A percentile compares a stretch with the other conserved stretches of the same genome.
Evolutionary conservation across 2,329 filamentous ascomycete species (phyloP).

Genomic region (Nothopassalora personata): DNA sequence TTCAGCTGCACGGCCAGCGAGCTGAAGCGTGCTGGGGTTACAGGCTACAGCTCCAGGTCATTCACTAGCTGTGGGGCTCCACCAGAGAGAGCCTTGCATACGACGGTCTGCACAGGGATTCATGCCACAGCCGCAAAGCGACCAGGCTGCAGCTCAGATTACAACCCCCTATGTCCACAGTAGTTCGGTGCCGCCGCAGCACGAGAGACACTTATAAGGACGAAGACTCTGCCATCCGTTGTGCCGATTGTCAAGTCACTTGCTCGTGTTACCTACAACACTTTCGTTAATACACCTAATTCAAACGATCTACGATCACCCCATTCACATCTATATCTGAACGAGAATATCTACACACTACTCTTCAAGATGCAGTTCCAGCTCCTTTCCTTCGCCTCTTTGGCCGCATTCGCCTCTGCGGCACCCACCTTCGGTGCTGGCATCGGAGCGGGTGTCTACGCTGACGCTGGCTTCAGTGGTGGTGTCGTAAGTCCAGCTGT

Average conservation of each 20-base stretch:
- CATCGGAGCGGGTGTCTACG: background rate
- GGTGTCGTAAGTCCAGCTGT: background rate
- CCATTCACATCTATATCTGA: background rate
- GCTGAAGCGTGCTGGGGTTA: too few species aligned
- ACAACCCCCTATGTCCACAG: background rate
- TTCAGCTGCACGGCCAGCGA: too few species aligned
- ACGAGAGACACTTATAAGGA: background rate
- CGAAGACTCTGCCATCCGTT: background rate
- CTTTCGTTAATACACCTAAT: background rate
- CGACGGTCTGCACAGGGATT: background rate
- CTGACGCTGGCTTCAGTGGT: background rate
- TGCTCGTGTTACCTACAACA: background rate
- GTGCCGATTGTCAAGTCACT: background rate
- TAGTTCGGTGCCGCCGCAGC: background rate
- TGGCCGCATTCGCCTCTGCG: background rate
- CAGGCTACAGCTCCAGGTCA: background rate
- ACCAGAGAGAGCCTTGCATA: background rate
- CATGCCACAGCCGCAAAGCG: background rate
- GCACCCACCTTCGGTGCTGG: background rate
- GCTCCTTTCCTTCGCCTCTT: background rate
- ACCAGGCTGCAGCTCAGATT: background rate
- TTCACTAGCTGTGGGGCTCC: background rate
- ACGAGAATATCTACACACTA: background rate
- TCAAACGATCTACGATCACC: background rate
- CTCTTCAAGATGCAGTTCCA: background rate